phyloP scores from a whole-genome alignment of 179 eudicot genomes.

The Vitellaria paradoxa region DNA sequence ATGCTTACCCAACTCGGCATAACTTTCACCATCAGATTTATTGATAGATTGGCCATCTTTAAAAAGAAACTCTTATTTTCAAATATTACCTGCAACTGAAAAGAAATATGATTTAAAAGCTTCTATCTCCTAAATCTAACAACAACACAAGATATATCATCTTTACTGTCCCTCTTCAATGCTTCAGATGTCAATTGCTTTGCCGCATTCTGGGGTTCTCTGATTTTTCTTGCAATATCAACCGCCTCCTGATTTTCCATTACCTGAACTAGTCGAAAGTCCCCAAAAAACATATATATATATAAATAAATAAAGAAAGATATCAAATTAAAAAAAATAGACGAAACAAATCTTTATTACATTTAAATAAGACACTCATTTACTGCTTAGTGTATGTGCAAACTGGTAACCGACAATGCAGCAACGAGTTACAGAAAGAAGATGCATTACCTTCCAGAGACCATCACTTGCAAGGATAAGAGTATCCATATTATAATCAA shows the following conservation, averaged over 20 bases:
- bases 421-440: neutral
- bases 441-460: constrained; percentile 65
- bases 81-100: constrained; percentile 5
- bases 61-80: constrained; percentile 3
- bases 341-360: no score
- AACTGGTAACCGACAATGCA: neutral
- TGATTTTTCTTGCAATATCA: constrained; percentile 34
- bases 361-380: no score
- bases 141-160: constrained; percentile 53
- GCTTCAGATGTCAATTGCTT: constrained; percentile 45
- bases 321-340: neutral
- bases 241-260: constrained; percentile 52
- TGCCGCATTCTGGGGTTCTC: constrained; percentile 49
- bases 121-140: constrained; percentile 27
- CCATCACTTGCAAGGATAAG: constrained; percentile 80
- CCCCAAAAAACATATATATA: no score
- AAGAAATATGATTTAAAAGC: neutral
- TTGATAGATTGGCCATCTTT: neutral
- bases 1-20: neutral
- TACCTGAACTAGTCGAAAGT: constrained; percentile 25
- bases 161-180: constrained; percentile 41
- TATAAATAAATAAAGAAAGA: no score
- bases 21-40: neutral
- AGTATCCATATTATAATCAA: constrained; percentile 49
- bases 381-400: no score